Conservation (phyloP, 331 rosid genomes). For the Stylosanthes scabra region DNA sequence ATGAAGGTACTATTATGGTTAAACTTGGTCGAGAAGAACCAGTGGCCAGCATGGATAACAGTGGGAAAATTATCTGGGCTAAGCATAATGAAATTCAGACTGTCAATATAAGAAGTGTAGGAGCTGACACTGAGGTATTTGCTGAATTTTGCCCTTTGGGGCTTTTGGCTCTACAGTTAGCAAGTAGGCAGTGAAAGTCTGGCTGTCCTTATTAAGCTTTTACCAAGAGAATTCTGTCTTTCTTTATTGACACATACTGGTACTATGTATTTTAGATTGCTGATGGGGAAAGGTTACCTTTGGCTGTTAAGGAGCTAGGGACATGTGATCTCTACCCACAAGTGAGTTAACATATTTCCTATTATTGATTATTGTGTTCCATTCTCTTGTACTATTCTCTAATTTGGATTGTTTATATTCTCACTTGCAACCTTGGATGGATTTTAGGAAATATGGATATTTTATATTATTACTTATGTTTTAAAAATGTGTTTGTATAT, state of each 20-base stretch:
- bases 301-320: slow-evolving; percentile 98
- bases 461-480: background rate
- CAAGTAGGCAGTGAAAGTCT: slow-evolving; percentile 9
- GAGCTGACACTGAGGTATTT: slow-evolving; percentile 92
- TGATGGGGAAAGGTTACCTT: slow-evolving; percentile 96
- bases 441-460: background rate
- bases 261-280: slow-evolving; percentile 65
- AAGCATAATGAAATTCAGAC: slow-evolving; percentile 98
- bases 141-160: slow-evolving; percentile 22
- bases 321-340: slow-evolving; percentile 99
- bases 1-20: slow-evolving; percentile 97
- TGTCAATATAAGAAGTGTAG: slow-evolving; percentile 89
- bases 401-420: slow-evolving; percentile 14
- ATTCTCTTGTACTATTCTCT: slow-evolving; percentile 22
- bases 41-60: slow-evolving; percentile 94
- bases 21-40: slow-evolving; percentile 99
- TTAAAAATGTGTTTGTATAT: no score
- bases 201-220: no score
- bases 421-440: background rate
- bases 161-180: slow-evolving; percentile 25
- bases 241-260: slow-evolving; percentile 21
- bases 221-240: background rate
- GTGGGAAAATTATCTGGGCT: slow-evolving; percentile 96
- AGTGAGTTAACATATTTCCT: slow-evolving; percentile 52
- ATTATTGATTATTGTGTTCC: slow-evolving; percentile 24